Evolutionary conservation across 108 stramenopile genomes (phyloP).

Genomic region (Pseudonitzschia multiseries): DNA sequence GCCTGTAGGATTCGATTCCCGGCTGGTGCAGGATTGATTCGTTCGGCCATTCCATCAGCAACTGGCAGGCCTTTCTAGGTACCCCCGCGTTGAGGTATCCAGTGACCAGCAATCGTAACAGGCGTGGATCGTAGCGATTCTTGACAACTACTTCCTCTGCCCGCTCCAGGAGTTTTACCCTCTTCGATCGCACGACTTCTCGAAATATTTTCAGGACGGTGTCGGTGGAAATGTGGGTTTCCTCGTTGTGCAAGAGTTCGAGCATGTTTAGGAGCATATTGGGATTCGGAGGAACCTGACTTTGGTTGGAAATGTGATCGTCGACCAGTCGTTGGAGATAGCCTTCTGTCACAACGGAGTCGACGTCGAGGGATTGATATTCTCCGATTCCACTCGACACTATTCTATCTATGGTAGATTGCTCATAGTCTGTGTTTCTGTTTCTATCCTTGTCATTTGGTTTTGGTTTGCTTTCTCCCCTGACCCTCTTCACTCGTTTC

Average conservation of each 20-base stretch:
- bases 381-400: not conserved
- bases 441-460: not conserved
- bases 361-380: constrained; percentile 12
- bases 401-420: constrained; percentile 11
- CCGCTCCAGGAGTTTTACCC: constrained; percentile 12
- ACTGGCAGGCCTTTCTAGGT: constrained; percentile 16
- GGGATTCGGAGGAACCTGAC: constrained; percentile 4
- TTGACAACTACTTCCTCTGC: constrained; percentile 18
- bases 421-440: not conserved
- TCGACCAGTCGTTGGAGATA: constrained; percentile 10
- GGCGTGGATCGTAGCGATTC: constrained; percentile 17
- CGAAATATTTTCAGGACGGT: constrained; percentile 1
- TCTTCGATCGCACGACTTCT: constrained; percentile 13
- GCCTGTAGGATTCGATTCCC: constrained; percentile 14
- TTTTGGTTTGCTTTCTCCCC: not conserved
- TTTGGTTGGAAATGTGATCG: constrained; percentile 8
- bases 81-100: constrained; percentile 15
- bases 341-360: constrained; percentile 6
- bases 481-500: not conserved
- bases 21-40: constrained; percentile 2
- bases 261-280: constrained; percentile 16
- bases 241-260: constrained; percentile 12
- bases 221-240: constrained; percentile 8
- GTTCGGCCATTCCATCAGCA: constrained; percentile 24
- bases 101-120: constrained; percentile 2